Evolutionary conservation across 2,329 filamentous ascomycete genomes (phyloP).

Genomic region (Delphinella strobiligena): DNA sequence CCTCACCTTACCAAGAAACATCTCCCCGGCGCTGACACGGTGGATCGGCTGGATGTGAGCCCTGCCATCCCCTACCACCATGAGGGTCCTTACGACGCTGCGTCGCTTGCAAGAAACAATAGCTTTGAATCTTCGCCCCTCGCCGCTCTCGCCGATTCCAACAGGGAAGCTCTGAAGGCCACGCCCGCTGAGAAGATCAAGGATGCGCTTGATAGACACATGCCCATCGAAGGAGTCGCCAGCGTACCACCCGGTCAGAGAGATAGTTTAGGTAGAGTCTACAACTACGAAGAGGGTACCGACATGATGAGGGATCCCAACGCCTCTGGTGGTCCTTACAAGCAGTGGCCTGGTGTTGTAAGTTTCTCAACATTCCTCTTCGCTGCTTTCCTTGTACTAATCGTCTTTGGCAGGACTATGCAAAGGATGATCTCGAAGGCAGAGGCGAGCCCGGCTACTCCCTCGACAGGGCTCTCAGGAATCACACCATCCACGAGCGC

Average conservation of each 20-base stretch:
- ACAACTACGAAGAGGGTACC: slow-evolving; percentile 74
- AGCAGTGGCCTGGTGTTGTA: slow-evolving; percentile 62
- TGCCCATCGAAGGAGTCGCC: slow-evolving; percentile 71
- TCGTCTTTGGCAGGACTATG: slow-evolving; percentile 40
- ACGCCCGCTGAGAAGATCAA: slow-evolving; percentile 67
- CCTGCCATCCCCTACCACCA: slow-evolving; percentile 67
- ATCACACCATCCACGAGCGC: slow-evolving; percentile 35
- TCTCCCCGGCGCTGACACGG: slow-evolving; percentile 59
- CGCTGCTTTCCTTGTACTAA: neutral
- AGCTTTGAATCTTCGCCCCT: slow-evolving; percentile 54
- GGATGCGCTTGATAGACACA: slow-evolving; percentile 60
- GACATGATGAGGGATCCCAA: slow-evolving; percentile 70
- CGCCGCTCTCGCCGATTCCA: slow-evolving; percentile 61
- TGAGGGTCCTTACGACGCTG: slow-evolving; percentile 80
- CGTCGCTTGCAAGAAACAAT: slow-evolving; percentile 60
- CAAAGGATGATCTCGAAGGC: slow-evolving; percentile 66
- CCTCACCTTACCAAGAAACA: slow-evolving; percentile 55
- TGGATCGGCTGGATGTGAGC: slow-evolving; percentile 67
- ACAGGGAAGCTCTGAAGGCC: slow-evolving; percentile 64
- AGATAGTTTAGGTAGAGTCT: slow-evolving; percentile 57
- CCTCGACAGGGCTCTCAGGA: slow-evolving; percentile 55
- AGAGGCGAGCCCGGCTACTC: slow-evolving; percentile 68
- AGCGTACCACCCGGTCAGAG: slow-evolving; percentile 59
- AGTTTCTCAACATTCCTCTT: slow-evolving; percentile 25
- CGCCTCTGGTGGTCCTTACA: slow-evolving; percentile 61